phyloP scores from a whole-genome alignment of 768 basidiomycete species.

The Lepiota venenata region DNA sequence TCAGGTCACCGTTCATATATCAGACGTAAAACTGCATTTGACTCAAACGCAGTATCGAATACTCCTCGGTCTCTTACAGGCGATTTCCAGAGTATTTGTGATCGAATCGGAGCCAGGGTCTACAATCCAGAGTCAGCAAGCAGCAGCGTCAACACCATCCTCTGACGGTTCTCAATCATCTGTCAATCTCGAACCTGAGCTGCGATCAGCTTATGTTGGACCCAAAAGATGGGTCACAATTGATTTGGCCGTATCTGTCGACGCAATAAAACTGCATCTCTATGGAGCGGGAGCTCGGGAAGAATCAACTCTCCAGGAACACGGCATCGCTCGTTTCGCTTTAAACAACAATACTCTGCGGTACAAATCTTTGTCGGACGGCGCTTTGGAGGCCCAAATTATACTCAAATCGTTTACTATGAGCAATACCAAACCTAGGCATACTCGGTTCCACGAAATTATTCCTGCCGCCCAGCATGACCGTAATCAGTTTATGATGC shows the following conservation, averaged over 20 bases:
- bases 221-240: constrained; percentile 56
- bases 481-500: constrained; percentile 89
- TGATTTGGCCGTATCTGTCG: constrained; percentile 70
- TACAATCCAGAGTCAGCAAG: constrained; percentile 14
- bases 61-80: constrained; percentile 59
- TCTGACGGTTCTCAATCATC: constrained; percentile 11
- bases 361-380: constrained; percentile 78
- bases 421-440: constrained; percentile 80
- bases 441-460: constrained; percentile 88
- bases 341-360: constrained; percentile 77
- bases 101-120: constrained; percentile 38
- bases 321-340: constrained; percentile 84
- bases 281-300: constrained; percentile 67
- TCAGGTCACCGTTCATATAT: constrained; percentile 70
- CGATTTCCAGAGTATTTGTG: constrained; percentile 66
- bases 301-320: constrained; percentile 58
- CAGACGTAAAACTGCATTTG: constrained; percentile 80
- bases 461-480: constrained; percentile 89
- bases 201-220: constrained; percentile 30
- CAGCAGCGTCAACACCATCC: constrained; percentile 14
- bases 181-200: constrained; percentile 58
- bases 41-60: constrained; percentile 82
- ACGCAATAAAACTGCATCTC: constrained; percentile 77
- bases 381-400: constrained; percentile 84
- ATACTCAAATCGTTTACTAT: constrained; percentile 90